phyloP scores from a whole-genome alignment of 164 flowering plant species.

The Magnolia changhungtana region DNA sequence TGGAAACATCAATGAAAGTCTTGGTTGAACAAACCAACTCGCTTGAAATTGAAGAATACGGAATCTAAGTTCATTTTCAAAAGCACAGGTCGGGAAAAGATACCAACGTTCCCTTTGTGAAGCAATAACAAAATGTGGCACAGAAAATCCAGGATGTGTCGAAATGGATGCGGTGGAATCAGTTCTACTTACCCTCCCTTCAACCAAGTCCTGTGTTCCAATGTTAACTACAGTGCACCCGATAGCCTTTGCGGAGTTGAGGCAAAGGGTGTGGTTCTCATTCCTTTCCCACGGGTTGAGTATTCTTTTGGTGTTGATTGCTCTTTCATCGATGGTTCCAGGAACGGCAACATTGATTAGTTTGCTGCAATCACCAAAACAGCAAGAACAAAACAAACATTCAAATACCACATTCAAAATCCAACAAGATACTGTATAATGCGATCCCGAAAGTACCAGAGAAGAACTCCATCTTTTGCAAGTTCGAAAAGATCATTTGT shows the following conservation, averaged over 20 bases:
- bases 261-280: conserved; percentile 93
- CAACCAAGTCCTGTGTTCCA: conserved; percentile 87
- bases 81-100: neutral
- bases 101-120: neutral
- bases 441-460: conserved; percentile 49
- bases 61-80: too few relatives aligned
- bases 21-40: too few relatives aligned
- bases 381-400: neutral
- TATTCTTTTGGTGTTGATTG: conserved; percentile 73
- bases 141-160: neutral
- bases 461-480: conserved; percentile 86
- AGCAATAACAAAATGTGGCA: neutral
- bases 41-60: too few relatives aligned
- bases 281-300: conserved; percentile 97
- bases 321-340: conserved; percentile 90
- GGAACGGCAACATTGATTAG: conserved; percentile 95
- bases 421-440: conserved; percentile 1
- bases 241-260: conserved; percentile 93
- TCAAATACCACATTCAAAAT: conserved; percentile 1
- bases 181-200: conserved; percentile 71
- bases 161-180: neutral
- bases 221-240: conserved; percentile 97
- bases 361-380: conserved; percentile 49
- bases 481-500: conserved; percentile 70
- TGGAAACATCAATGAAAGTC: too few relatives aligned